Percentiles rank a stretch among this genome's conserved stretches.
These are phyloP conservation scores for Beauveria sp. DNA, from an alignment of 2,329 filamentous ascomycete genomes.

Conservation along the genomic window DNA sequence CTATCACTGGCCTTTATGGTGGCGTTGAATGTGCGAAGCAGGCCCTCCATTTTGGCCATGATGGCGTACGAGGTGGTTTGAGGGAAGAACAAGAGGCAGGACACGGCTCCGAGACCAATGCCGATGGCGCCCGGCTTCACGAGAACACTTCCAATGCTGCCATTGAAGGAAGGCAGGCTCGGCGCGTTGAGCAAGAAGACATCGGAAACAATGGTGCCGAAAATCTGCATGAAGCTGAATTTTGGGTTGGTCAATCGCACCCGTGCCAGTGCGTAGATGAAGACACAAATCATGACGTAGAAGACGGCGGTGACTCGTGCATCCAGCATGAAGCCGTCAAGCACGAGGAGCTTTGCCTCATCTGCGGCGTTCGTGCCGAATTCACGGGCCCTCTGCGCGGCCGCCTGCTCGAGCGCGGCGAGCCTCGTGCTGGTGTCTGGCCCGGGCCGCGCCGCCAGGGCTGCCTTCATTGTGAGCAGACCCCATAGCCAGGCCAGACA, in stretches of 20 bases:
- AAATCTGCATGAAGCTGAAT: constrained; percentile 34
- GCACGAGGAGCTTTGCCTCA: constrained; percentile 29
- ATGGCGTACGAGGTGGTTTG: constrained; percentile 39
- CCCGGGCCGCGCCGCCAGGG: constrained; percentile 32
- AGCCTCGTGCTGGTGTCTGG: constrained; percentile 27
- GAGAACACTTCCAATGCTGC: constrained; percentile 28
- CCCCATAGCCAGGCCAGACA: constrained; percentile 42
- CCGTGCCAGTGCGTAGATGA: constrained; percentile 36
- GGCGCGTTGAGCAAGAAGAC: constrained; percentile 37
- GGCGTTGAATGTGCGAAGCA: constrained; percentile 22
- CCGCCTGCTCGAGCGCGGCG: constrained; percentile 26
- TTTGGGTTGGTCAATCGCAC: constrained; percentile 38
- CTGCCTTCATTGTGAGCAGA: constrained; percentile 39
- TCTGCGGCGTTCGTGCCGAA: constrained; percentile 16
- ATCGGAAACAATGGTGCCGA: constrained; percentile 38
- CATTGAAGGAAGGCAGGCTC: constrained; percentile 30
- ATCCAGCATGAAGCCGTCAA: constrained; percentile 39
- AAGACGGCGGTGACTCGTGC: constrained; percentile 32
- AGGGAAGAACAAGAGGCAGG: constrained; percentile 39
- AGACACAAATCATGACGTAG: constrained; percentile 29
- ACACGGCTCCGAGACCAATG: constrained; percentile 35
- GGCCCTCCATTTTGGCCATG: constrained; percentile 24
- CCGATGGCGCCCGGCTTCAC: constrained; percentile 39
- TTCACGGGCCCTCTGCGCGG: constrained; percentile 23
- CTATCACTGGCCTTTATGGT: constrained; percentile 24